Evolutionary conservation across 1,284 basidiomycete genomes (phyloP), one percentile per base, ranked within the genome.

Genomic region (Rhodofomes roseus): DNA sequence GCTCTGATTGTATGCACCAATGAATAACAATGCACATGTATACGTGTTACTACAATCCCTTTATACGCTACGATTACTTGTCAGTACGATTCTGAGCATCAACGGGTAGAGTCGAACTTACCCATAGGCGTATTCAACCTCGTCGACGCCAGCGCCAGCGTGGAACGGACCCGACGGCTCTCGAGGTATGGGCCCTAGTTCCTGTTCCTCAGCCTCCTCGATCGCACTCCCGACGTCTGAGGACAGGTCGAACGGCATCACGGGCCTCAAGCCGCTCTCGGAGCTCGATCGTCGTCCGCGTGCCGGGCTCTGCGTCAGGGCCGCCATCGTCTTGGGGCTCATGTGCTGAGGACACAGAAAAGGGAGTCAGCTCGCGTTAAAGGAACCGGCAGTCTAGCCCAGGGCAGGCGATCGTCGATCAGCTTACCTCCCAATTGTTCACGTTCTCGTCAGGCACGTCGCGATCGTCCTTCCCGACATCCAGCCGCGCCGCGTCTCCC

Each of bases 321-420:
- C 90, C 25, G 92, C 90, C 84, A 96, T 90, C 1, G 93, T 95
- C 73, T 92, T 92, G 1, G 93, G 93, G 62, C 93, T 95, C 89
- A 96, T 92, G 68, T 96, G 93, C 93, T 96, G 65, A 18, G 11
- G 25, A 5, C 12, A 48, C n/a, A 12, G 27, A 48, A 34, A 54
- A 36, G 34, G 27, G 20, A 39, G 27, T 52, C 18, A 52, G 50
- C 34, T 52, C 31, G 16, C 29, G 31, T 14, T 16, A 51, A 14
- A 9, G 34, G 31, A 36, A 52, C 12, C n/a, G 18, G 36, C 50
- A 4, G 11, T 4, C 50, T 25, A 36, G 31, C n/a, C 27, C 34
- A 36, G 34, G 34, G 50, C 18, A 7, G n/a, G 9, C 2, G 50
- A 52, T 36, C 50, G 34, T 20, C 31, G 50, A 52, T 52, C 50